Base-by-base conservation (phyloP, 2,329 filamentous ascomycete species). In the Fusarium longipes region DNA sequence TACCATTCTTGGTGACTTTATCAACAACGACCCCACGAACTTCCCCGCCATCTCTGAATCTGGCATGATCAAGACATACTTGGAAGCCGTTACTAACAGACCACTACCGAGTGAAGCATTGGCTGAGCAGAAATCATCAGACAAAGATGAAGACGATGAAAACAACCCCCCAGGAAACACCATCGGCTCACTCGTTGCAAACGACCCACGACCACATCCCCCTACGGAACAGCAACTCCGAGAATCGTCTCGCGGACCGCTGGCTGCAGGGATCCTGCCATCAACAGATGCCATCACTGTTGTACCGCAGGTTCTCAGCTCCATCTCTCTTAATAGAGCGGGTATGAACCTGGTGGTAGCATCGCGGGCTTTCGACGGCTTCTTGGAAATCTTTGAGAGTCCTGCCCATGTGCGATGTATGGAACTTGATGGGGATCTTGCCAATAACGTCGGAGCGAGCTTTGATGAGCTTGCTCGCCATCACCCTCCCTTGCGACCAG, bases 21-120 rank as follows among this genome's bases (percentile, higher is more conserved):
- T 99, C 73, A 96, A 99, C 79, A 97, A 98, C 75, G 96, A 99
- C 74, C 96, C 96, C 0, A 99, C 96, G 1, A 99, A 96, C 77
- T 99, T 97, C 77, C 91, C 93, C 27, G 93, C 97, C 24, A 96
- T 99, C 68, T 93, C 93, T 15, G 96, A 99, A 79, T 95, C 96
- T 49, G 93, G 93, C 22, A 86, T 99, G 71, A 94, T 96, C 73
- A 91, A 91, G 75, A 92, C 89, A 50, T 91, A 97, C 59, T 84
- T 99, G 15, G 90, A 95, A 77, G 89, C 94, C 5, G 87, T 98
- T 53, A 96, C 89, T 2, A 84, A 86, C 6, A 81, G 80, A 25
- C 73, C 80, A 7, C 75, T 88, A 7, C 73, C 79, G 2, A 75
- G 76, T 20, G 58, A 71, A 22, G 65, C 74, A 32, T 67, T 74